Percentiles rank a stretch among this genome's conserved stretches.
These are phyloP conservation scores for Zoysia matrella DNA, from an alignment of 202 grass and related monocot species.

Conservation along the genomic window DNA sequence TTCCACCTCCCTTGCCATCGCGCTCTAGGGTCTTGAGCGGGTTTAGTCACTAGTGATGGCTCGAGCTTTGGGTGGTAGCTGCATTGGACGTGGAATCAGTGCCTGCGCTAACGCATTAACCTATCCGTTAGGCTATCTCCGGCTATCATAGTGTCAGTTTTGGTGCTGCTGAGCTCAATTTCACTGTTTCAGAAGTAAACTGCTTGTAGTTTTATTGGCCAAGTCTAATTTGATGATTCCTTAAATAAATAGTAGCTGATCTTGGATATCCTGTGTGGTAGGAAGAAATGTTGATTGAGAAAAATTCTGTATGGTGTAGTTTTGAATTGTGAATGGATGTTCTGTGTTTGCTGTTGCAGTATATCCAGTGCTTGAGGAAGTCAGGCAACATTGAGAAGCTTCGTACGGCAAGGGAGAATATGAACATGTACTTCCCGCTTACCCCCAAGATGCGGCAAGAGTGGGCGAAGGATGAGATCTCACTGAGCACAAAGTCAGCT, in stretches of 20 bases:
- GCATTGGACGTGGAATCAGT: slow-evolving; percentile 6
- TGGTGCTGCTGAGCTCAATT: slow-evolving; percentile 3
- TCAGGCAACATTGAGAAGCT: slow-evolving; percentile 81
- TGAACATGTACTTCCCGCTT: slow-evolving; percentile 80
- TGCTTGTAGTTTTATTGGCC: neutral
- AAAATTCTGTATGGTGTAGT: neutral
- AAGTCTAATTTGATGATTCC: neutral
- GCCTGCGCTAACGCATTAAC: neutral
- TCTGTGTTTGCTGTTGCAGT: slow-evolving; percentile 44
- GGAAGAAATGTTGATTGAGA: neutral
- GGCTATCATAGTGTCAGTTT: neutral
- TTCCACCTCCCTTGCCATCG: neutral
- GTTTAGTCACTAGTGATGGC: slow-evolving; percentile 22
- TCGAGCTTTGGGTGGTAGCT: neutral
- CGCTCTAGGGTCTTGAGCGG: slow-evolving; percentile 36
- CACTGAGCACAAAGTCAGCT: slow-evolving; percentile 63
- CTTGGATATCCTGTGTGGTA: neutral
- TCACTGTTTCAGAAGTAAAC: neutral
- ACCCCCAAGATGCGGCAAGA: slow-evolving; percentile 90
- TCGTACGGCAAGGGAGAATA: slow-evolving; percentile 73
- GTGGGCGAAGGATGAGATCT: slow-evolving; percentile 82
- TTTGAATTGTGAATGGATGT: slow-evolving; percentile 14
- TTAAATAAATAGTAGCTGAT: neutral
- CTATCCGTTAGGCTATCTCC: neutral
- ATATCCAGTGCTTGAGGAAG: slow-evolving; percentile 86